A percentile compares a stretch with the other conserved stretches of the same genome.
These are phyloP conservation scores for Licmophora abbreviata DNA, from an alignment of 108 stramenopile species.

Conservation along the genomic window DNA sequence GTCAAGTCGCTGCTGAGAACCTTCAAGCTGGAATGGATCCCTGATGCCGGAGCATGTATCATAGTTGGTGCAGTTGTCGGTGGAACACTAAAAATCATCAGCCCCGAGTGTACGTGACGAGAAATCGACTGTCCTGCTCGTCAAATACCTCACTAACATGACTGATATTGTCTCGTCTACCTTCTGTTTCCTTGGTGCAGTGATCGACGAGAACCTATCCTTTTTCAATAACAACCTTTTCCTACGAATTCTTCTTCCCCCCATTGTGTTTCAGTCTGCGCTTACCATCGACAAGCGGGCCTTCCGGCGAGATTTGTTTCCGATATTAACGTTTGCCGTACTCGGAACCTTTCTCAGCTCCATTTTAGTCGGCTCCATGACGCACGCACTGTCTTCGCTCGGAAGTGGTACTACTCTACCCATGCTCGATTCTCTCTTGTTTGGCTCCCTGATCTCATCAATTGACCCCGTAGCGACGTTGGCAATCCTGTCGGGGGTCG, in stretches of 20 bases:
- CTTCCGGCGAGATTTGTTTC: conserved; percentile 63
- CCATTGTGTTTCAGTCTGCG: conserved; percentile 83
- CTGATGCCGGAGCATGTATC: conserved; percentile 79
- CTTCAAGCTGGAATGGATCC: conserved; percentile 49
- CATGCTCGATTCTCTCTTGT: conserved; percentile 35
- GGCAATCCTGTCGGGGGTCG: conserved; percentile 34
- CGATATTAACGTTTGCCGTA: conserved; percentile 74
- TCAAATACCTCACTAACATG: no score
- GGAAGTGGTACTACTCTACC: conserved; percentile 10
- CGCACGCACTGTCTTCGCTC: conserved; percentile 4
- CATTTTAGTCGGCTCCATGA: conserved; percentile 48
- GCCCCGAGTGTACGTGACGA: background rate
- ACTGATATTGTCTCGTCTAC: background rate
- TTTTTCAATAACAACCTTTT: conserved; percentile 84
- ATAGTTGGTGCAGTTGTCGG: conserved; percentile 51
- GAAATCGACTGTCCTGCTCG: background rate
- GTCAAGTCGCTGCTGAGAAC: conserved; percentile 54
- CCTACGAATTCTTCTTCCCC: conserved; percentile 74
- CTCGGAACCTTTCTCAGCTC: conserved; percentile 66
- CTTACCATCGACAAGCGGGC: conserved; percentile 65
- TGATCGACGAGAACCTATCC: conserved; percentile 15
- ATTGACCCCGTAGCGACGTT: conserved; percentile 56
- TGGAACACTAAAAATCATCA: conserved; percentile 16
- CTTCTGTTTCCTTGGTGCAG: conserved; percentile 1
- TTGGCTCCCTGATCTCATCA: conserved; percentile 51